A percentile compares a stretch with the other conserved stretches of the same genome.
Evolutionary conservation across 306 rosid genomes (phyloP).

Genomic region (Vigna hirtella): DNA sequence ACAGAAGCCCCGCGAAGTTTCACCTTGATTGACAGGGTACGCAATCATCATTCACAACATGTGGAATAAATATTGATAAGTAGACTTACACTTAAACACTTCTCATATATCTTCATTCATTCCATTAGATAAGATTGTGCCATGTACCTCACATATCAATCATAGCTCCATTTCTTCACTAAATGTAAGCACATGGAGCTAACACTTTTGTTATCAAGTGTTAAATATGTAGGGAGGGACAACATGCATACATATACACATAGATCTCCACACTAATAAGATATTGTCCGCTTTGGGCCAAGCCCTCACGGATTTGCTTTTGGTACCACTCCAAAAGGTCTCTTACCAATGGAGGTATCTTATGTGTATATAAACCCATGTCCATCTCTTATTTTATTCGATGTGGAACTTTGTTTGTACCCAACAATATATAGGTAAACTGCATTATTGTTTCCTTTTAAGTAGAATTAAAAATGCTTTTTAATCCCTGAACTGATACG

Average conservation of each 20-base stretch:
- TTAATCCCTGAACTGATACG: no score
- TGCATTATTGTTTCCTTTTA: neutral
- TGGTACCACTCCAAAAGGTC: no score
- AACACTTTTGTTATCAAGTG: neutral
- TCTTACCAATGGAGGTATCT: no score
- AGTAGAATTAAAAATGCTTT: neutral
- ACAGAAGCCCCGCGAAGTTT: slow-evolving; percentile 72
- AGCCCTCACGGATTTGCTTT: no score
- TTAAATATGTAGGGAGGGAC: neutral
- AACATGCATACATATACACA: no score
- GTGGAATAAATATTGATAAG: slow-evolving; percentile 8
- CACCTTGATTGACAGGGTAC: slow-evolving; percentile 84
- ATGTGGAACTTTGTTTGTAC: no score
- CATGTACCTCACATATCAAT: neutral
- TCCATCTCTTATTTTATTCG: no score
- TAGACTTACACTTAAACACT: neutral
- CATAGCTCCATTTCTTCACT: neutral
- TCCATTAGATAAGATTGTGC: neutral
- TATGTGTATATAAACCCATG: no score
- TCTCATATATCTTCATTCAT: neutral
- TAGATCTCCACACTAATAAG: no score
- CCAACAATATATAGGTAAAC: neutral
- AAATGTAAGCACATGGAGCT: neutral
- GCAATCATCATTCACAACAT: neutral
- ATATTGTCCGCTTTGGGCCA: no score